Base-by-base conservation (phyloP, 2,329 filamentous ascomycete genomes). In the Bipolaris cookei region DNA sequence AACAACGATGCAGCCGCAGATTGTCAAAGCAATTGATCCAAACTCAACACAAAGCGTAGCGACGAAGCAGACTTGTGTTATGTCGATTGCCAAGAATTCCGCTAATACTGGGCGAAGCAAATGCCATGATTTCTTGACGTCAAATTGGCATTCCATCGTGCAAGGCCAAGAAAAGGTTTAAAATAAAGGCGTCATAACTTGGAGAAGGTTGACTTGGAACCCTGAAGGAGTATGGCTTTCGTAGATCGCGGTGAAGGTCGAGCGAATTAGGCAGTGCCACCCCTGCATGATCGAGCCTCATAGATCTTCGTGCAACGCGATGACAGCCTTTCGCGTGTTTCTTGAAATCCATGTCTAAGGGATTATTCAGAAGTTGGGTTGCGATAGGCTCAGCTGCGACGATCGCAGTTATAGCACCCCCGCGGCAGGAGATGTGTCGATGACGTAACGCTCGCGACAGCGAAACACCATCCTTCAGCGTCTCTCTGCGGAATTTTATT, bases 131-230 rank as follows among this genome's bases (percentile, higher is more conserved):
- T 47, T 38, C 51, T 61, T 58, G 58, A 58, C 47, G 55, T 52
- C 54, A 60, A 56, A 39, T 54, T 35, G 39, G 45, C 55, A 46
- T n/a, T 32, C 30, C 25, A 23, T 41, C 14, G 6, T 43, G 8
- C 30, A n/a, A 16, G 8, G 39, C 45, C 34, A 54, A 41, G 45
- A 35, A 25, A 51, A 50, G 39, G 32, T 13, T 8, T 13, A 35
- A 43, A 58, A 51, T 60, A 45, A 51, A 54, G 35, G 38, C 47
- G 54, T 54, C 50, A 60, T 58, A 34, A 34, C 25, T 28, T 20
- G 30, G 14, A 6, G 14, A 18, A 5, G 13, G 10, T 3, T 11
- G 4, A 20, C 16, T 25, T 45, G 32, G 37, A n/a, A 7, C 23
- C 50, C 23, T n/a, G 7, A 44, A 25, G 5, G 4, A 23, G 54